phyloP scores from a whole-genome alignment of 345 rosid genomes.

The Gossypium raimondii region DNA sequence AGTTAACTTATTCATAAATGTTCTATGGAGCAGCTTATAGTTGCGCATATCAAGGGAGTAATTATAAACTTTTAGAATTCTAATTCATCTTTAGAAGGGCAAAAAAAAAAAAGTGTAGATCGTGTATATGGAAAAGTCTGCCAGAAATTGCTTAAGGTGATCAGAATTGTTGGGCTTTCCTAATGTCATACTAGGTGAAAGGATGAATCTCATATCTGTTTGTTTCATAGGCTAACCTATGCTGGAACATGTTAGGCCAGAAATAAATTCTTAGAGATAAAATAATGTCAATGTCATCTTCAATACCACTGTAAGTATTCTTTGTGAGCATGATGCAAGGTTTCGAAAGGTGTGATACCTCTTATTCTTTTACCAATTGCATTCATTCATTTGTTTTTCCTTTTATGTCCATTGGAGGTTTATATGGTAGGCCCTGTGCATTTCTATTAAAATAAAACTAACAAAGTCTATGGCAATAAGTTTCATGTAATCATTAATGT shows the following conservation, averaged over 20 bases:
- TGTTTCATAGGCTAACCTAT: slow-evolving; percentile 1
- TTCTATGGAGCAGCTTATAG: not conserved
- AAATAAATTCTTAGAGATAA: not conserved
- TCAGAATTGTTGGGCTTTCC: not conserved
- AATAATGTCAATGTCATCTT: not conserved
- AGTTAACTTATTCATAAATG: not conserved
- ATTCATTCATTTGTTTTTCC: not conserved
- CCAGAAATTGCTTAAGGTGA: not conserved
- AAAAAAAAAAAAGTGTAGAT: not conserved
- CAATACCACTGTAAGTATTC: not conserved
- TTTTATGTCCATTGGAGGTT: not conserved
- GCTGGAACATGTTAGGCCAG: not conserved
- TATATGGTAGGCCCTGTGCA: not conserved
- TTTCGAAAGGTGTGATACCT: not conserved
- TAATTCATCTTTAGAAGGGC: not conserved
- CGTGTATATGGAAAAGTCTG: not conserved
- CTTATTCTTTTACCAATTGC: not conserved
- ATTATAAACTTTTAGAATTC: not conserved
- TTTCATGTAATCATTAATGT: not conserved
- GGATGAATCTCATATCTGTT: not conserved
- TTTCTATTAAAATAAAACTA: not conserved
- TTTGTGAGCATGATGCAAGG: not conserved
- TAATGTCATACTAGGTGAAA: not conserved
- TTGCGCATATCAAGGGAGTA: not conserved
- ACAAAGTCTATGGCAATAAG: not conserved